Base-by-base conservation (phyloP, 2,329 filamentous ascomycete species). In the Talaromyces piceae region DNA sequence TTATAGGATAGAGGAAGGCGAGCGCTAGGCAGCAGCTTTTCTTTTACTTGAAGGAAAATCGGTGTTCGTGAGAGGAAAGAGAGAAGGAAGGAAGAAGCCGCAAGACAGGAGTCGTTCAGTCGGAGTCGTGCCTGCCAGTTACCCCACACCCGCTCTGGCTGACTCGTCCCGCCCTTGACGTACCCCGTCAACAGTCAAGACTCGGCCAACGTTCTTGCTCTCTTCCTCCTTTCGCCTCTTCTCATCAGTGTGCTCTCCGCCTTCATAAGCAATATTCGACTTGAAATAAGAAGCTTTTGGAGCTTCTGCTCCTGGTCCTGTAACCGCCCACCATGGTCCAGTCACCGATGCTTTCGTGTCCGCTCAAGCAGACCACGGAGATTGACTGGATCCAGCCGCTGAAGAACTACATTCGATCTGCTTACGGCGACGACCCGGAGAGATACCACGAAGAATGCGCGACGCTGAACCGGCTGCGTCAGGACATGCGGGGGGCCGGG, bases 401-500 rank as follows among this genome's bases (percentile, higher is more conserved):
- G 59, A 97, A 97, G 76, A 77, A 79, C 58, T 96, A 97, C 75
- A 98, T 98, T 63, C 82, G 90, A 59, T 81, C 90, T 61, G 94
- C 87, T 22, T 96, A 98, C 68, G 91, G 91, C 67, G 93, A 98
- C 71, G 91, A 97, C 67, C 91, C 93, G 25, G 93, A 98, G 69
- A 83, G 89, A 61, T 98, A 98, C 75, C 82, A 84, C 49, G 90
- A 97, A 70, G 93, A 98, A 78, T 97, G 93, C 75, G 84, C 83
- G 39, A 95, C 90, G 31, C 82, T 98, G 69, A 95, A 97, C 73
- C 84, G 93, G 41, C 76, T 98, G 71, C 84, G 93, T 62, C 94
- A 98, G 81, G 94, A 98, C 67, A 96, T 98, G 88, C 83, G 94
- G 66, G 93, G 94, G 28, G 93, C 93, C 27, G 91, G 93, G 20